Base-by-base conservation (phyloP, 257 asterid species). In the Nicotiana benthamiana region DNA sequence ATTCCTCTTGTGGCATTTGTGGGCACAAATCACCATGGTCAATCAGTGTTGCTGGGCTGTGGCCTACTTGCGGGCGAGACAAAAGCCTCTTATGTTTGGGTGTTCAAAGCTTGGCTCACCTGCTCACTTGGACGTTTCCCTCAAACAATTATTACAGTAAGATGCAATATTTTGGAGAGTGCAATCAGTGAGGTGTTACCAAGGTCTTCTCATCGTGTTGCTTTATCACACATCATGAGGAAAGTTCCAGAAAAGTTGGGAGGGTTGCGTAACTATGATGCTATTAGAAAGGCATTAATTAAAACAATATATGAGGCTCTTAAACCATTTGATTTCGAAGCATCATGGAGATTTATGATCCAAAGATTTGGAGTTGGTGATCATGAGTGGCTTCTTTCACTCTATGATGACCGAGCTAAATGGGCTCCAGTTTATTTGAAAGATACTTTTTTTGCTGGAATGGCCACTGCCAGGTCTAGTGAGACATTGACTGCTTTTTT, bases 401-500 rank as follows among this genome's bases (percentile, higher is more conserved):
- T 94, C 15, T 91, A 89, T 12, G 92, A 90, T 51, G 98, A 91
- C 53, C 91, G 97, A 52, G 85, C 87, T 30, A 86, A 54, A 17
- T 94, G 97, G 97, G 95, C 94, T 24, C 97, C 97, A 1, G 95
- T 86, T 84, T 94, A 88, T 89, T 76, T 91, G 68, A 92, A 91
- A 84, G 97, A 91, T 61, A 83, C 86, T 7, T 84, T 83, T 83
- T 92, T 91, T 84, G 83, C 89, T 80, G 98, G 98, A 84, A 84
- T 94, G 92, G 92, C 97, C 54, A 59, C 89, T n/a, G 83, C 90
- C 22, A 83, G 86, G 36, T 86, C 84, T 0, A 90, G 91, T 32
- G 97, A 92, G 85, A 86, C 86, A 46, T 64, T 92, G 84, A 84
- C 60, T 81, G 54, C 91, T 1, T 89, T 90, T 83, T 94, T 92